Base-by-base conservation (phyloP, 1,139 yeast genomes). In the Ogataea hybrid region DNA sequence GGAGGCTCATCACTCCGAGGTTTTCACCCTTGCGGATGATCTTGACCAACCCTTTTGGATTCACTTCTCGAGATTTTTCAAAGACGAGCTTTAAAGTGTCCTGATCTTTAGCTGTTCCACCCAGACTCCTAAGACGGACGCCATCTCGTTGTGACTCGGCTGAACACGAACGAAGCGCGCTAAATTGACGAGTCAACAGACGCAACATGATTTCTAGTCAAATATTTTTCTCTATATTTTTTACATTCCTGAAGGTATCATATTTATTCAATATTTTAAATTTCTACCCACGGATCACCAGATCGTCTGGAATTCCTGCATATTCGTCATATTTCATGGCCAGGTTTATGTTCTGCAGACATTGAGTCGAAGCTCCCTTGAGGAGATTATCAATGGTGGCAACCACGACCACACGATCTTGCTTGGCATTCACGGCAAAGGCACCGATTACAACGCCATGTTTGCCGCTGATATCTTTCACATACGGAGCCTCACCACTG, bases 291-390 rank as follows among this genome's bases (percentile, higher is more conserved):
- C 79, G 70, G 50, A 73, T 73, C 32, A 70, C 65, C 46, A 67
- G 58, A 47, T 75, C 79, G 47, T 69, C 69, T 27, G 97, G 97
- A 59, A 94, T 92, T 57, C 97, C 97, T 47, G 83, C 96, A 62
- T 84, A 92, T 68, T 92, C 98, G 40, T 87, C 90, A 66, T 88
- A 92, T 20, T 92, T 92, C 69, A 85, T 69, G 7, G 88, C 84
- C 65, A 92, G 75, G 67, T 92, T 92, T 63, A 92, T 85, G 70
- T 92, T 92, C 68, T 92, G 99, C 65, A 92, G 69, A 67, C 97
- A 92, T 69, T 90, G 99, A 18, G 99, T 92, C 42, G 97, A 95
- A 37, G 99, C 99, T 51, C 99, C 99, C 73, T 92, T 92, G 60
- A 92, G 77, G 61, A 92, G 73, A 65, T 92, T 92, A 63, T 94